A percentile compares a stretch with the other conserved stretches of the same genome.
Conservation (phyloP, 2,329 filamentous ascomycete species). For the Geosmithia flava region DNA sequence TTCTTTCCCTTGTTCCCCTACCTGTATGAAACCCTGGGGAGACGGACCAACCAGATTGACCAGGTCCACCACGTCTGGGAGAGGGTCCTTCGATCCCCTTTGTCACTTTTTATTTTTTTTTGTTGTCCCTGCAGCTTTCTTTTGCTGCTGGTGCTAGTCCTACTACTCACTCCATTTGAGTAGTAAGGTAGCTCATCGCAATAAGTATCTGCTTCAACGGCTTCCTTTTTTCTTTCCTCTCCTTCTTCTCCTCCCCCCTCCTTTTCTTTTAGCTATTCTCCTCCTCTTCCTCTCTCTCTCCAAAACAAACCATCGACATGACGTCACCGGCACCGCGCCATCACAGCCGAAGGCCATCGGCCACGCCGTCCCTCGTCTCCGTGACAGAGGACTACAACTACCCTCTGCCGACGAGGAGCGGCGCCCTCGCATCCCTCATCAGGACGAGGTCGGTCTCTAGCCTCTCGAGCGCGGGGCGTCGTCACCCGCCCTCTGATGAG, state of each 20-base stretch:
- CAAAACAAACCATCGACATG: neutral
- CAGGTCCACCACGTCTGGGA: too few relatives aligned
- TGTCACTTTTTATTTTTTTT: too few relatives aligned
- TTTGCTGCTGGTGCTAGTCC: neutral
- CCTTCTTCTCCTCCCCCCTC: neutral
- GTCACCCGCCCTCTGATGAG: slow-evolving; percentile 19
- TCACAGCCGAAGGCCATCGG: neutral
- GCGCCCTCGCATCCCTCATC: slow-evolving; percentile 23
- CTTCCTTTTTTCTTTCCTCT: neutral
- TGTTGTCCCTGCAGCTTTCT: neutral
- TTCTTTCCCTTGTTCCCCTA: too few relatives aligned
- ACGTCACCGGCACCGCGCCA: slow-evolving; percentile 3
- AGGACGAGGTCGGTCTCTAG: slow-evolving; percentile 22
- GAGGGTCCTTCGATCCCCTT: too few relatives aligned
- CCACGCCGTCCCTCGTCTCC: slow-evolving; percentile 18
- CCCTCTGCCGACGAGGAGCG: slow-evolving; percentile 20
- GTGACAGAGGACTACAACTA: slow-evolving; percentile 2
- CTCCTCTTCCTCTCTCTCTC: neutral
- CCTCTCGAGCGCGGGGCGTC: slow-evolving; percentile 10
- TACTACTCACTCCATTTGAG: neutral
- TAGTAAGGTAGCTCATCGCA: neutral
- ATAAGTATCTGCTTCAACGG: neutral
- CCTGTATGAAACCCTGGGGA: too few relatives aligned
- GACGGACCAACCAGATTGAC: too few relatives aligned
- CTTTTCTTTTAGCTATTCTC: neutral